phyloP scores from a whole-genome alignment of 2,329 filamentous ascomycete species.

The Stachybotrys chlorohalonatus region DNA sequence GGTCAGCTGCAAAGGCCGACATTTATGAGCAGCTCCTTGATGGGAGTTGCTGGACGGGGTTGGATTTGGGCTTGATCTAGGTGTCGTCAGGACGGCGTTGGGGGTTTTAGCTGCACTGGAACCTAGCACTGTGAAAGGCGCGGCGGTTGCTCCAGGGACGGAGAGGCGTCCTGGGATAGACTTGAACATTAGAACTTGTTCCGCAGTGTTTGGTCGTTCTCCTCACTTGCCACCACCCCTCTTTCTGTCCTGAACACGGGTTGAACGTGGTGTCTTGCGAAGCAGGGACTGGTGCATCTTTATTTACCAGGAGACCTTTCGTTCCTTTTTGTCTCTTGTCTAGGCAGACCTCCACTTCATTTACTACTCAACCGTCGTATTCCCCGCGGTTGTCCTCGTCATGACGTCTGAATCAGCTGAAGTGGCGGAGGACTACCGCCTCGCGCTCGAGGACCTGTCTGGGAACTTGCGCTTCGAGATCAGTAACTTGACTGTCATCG shows the following conservation, averaged over 20 bases:
- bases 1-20: background rate
- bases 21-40: background rate
- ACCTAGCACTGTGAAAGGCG: background rate
- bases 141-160: background rate
- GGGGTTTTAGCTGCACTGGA: background rate
- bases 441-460: slow-evolving; percentile 84
- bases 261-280: background rate
- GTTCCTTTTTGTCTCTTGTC: background rate
- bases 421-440: slow-evolving; percentile 90
- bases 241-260: background rate
- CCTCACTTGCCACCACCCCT: background rate
- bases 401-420: slow-evolving; percentile 60
- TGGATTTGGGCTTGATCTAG: background rate
- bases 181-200: background rate
- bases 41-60: background rate
- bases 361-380: background rate
- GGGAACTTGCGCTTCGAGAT: slow-evolving; percentile 92
- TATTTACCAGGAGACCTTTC: too few species aligned
- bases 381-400: slow-evolving; percentile 10
- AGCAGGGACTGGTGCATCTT: background rate
- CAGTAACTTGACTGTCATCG: slow-evolving; percentile 93
- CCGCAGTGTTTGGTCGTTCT: background rate
- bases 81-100: background rate
- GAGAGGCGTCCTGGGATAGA: background rate
- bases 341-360: background rate